Evolutionary conservation across 2,329 filamentous ascomycete genomes (phyloP), one percentile per base, ranked within the genome.

Genomic region (Diplodia intermedia): DNA sequence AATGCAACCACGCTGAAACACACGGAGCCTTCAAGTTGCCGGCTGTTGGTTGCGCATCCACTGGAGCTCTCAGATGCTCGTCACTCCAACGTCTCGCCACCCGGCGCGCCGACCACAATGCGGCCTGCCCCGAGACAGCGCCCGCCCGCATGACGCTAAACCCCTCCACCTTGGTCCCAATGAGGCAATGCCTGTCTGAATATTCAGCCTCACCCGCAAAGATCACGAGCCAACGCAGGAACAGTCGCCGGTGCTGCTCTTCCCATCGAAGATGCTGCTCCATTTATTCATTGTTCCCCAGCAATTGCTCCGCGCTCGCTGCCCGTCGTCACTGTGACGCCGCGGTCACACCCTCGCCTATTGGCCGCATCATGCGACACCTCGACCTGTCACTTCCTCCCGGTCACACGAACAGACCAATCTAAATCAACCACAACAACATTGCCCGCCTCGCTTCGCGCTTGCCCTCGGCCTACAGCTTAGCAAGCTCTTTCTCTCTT

Each of bases 151-250:
- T 63, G 60, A 63, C 60, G 60, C 29, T 31, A 53, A 38, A 38
- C 15, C 60, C 11, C 31, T 63, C 47, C 47, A 63, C 47, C 14
- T 63, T 15, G 9, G n/a, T 23, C 60, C 47, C 43, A 52, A 63
- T 40, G n/a, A 38, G n/a, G 43, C 20, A 63, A 26, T 33, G 18
- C 47, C 14, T 11, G 20, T 62, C 23, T 50, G 9, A 15, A 18
- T 15, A 49, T 36, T 49, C 43, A 63, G 60, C 60, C 60, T 63
- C 60, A 63, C 31, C 60, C 47, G 43, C 60, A 52, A 23, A 12
- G 20, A 47, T 63, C 60, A 63, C 60, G 26, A 63, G 60, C 60
- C 47, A n/a, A 63, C 52, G 60, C 60, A 63, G 60, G 60, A 63
- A 63, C 60, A 52, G 29, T 20, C 31, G 14, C n/a, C 38, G 12